Evolutionary conservation across 257 asterid genomes (phyloP).

Genomic region (Cruciata laevipes): DNA sequence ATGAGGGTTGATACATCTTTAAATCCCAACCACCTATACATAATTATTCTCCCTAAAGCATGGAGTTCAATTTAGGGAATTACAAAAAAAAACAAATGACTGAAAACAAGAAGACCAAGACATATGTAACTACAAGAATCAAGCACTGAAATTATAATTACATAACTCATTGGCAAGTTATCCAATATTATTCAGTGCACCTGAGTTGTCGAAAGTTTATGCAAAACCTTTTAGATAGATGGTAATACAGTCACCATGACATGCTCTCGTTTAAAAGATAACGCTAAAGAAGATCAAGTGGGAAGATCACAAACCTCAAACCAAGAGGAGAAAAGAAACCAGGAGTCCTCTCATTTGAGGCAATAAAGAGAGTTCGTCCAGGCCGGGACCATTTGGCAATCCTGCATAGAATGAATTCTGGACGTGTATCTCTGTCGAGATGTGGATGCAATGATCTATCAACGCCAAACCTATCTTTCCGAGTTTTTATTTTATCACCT

Average conservation of each 20-base stretch:
- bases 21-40: neutral
- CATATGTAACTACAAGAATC: neutral
- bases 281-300: neutral
- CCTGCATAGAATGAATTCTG: constrained; percentile 84
- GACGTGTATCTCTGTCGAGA: constrained; percentile 85
- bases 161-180: neutral
- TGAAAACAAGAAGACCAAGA: neutral
- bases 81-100: neutral
- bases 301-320: constrained; percentile 36
- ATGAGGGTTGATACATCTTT: neutral
- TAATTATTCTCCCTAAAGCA: neutral
- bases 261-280: neutral
- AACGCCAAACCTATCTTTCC: constrained; percentile 84
- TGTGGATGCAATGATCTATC: constrained; percentile 80
- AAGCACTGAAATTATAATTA: neutral
- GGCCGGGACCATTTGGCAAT: constrained; percentile 81
- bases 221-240: neutral
- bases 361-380: constrained; percentile 80
- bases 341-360: constrained; percentile 79
- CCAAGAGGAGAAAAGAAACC: constrained; percentile 81
- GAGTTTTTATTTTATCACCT: constrained; percentile 80
- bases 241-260: neutral
- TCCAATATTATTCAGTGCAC: neutral
- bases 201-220: neutral
- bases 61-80: neutral